Percentiles rank a stretch among this genome's conserved stretches.
Evolutionary conservation across 176 grass and related monocot species (phyloP).

Genomic region (Juncus inflexus): DNA sequence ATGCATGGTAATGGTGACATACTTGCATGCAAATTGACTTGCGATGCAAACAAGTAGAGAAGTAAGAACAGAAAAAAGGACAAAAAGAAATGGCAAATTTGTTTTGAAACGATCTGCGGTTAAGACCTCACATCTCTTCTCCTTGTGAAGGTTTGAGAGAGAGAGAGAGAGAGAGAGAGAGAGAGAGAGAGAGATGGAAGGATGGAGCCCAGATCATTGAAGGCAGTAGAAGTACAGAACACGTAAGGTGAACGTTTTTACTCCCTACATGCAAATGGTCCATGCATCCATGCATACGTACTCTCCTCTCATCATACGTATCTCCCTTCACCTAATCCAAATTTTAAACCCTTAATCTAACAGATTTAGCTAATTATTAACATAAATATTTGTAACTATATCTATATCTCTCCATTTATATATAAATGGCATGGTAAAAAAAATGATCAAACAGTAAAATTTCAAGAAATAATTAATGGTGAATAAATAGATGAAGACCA

Average conservation of each 20-base stretch:
- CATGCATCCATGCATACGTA: background rate
- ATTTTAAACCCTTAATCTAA: too few relatives aligned
- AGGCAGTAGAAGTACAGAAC: slow-evolving; percentile 19
- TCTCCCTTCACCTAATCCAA: too few relatives aligned
- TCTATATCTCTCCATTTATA: too few relatives aligned
- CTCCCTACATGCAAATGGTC: slow-evolving; percentile 6
- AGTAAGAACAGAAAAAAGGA: slow-evolving; percentile 22
- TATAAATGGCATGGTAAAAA: too few relatives aligned
- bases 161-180: background rate
- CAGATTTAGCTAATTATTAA: too few relatives aligned
- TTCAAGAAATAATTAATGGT: too few relatives aligned
- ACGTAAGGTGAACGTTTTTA: slow-evolving; percentile 22
- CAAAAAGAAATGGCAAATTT: slow-evolving; percentile 22
- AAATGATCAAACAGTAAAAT: background rate
- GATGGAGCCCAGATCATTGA: slow-evolving; percentile 22
- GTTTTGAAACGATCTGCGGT: slow-evolving; percentile 20
- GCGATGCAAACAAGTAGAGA: background rate
- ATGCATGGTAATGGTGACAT: background rate
- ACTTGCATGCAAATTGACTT: slow-evolving; percentile 14
- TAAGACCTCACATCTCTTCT: slow-evolving; percentile 24
- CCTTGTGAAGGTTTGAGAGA: too few relatives aligned
- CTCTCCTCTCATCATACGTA: too few relatives aligned
- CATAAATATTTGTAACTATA: too few relatives aligned
- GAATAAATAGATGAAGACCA: too few relatives aligned
- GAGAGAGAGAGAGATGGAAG: background rate